Evolutionary conservation across 2,329 filamentous ascomycete genomes (phyloP), one percentile per base, ranked within the genome.

Genomic region (Colletotrichum sp.): DNA sequence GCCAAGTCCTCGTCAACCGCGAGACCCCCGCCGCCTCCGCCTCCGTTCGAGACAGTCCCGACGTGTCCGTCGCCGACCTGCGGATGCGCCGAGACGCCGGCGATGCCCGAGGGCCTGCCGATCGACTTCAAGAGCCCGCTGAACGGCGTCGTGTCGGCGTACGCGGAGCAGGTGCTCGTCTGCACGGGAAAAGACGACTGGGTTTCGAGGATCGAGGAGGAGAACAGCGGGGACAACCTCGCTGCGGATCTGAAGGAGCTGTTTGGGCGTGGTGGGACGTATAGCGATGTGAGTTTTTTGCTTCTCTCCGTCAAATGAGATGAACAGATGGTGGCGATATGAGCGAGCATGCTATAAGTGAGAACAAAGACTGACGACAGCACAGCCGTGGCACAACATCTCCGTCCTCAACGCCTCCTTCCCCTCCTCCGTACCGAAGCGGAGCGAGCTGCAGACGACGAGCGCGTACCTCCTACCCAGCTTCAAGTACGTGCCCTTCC

Each of bases 201-300:
- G 96, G 88, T 89, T 32, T 96, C 94, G 81, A 91, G 92, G 73
- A 98, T 98, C 77, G 96, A 98, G 82, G 93, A 98, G 62, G 95
- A 98, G 76, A 91, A 93, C 79, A 90, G 85, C 80, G 91, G 87
- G 18, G 89, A 92, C 79, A 93, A 93, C 79, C 83, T 96, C 21
- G 92, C 93, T 8, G 92, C 93, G 49, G 93, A 95, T 71, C 83
- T 98, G 75, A 96, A 95, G 83, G 89, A 91, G 79, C 82, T 95
- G 44, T 86, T 95, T 77, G 93, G 93, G 4, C 88, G 92, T 9
- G 92, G 92, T 5, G 94, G 94, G 5, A 85, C 86, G 69, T 95
- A 91, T 82, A 90, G 89, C 73, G 92, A 95, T 88, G 94, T 93
- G 84, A 85, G 89, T 88, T 44, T 65, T 26, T 4, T 15, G 34